These are phyloP conservation scores for Alternaria rosae DNA, from an alignment of 2,329 filamentous ascomycete species.

Conservation along the genomic window DNA sequence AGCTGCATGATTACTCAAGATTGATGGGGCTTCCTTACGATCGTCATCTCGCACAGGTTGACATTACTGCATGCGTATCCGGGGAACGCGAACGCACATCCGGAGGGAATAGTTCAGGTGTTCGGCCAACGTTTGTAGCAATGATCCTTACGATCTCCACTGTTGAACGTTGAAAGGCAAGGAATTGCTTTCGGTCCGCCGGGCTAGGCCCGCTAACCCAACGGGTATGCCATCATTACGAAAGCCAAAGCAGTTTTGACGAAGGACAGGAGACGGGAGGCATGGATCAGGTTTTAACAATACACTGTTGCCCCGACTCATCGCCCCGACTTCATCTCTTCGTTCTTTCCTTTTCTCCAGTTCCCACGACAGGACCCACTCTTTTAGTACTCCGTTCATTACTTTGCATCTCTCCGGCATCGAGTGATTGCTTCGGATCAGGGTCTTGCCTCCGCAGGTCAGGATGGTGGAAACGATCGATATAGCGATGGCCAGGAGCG, in stretches of 20 bases:
- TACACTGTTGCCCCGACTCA: not conserved
- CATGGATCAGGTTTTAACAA: conserved; percentile 7
- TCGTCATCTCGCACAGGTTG: conserved; percentile 1
- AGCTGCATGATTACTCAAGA: not conserved
- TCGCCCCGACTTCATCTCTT: not conserved
- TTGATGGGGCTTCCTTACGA: not conserved
- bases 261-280: conserved; percentile 1
- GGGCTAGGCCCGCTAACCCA: not conserved
- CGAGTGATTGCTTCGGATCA: not conserved
- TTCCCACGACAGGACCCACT: conserved; percentile 1
- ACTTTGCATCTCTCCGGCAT: not conserved
- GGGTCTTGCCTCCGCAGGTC: not conserved
- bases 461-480: conserved; percentile 14
- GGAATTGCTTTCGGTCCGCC: conserved; percentile 1
- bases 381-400: not conserved
- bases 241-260: not conserved
- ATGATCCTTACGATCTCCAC: conserved; percentile 1
- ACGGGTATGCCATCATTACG: conserved; percentile 3
- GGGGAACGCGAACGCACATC: not conserved
- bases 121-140: not conserved
- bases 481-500: conserved; percentile 26
- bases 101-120: not conserved
- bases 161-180: conserved; percentile 5
- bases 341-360: not conserved
- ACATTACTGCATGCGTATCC: not conserved